Evolutionary conservation across 768 basidiomycete species (phyloP).

Genomic region (Lepiota venenata): DNA sequence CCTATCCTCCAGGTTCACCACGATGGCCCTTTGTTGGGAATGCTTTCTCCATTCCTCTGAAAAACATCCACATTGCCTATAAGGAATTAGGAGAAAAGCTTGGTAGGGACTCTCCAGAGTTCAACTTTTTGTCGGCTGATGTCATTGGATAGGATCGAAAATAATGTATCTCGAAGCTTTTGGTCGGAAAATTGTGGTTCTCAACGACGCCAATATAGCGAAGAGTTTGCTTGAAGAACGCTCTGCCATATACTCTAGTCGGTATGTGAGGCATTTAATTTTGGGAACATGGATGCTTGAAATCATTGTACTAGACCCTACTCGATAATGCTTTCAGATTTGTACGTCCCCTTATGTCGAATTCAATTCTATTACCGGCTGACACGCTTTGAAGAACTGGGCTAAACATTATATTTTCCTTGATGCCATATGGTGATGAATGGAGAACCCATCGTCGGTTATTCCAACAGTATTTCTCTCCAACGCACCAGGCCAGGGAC

Average conservation of each 20-base stretch:
- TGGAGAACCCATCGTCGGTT: constrained; percentile 39
- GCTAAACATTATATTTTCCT: background rate
- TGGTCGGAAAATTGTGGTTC: constrained; percentile 12
- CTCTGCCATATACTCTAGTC: constrained; percentile 11
- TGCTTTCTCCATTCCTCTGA: constrained; percentile 9
- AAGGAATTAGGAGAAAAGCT: constrained; percentile 9
- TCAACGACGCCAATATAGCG: constrained; percentile 12
- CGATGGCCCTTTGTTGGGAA: constrained; percentile 14
- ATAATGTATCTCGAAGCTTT: constrained; percentile 11
- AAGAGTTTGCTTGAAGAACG: constrained; percentile 11
- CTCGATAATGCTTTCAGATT: background rate
- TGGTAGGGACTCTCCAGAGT: background rate
- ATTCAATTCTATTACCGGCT: background rate
- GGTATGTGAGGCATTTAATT: background rate
- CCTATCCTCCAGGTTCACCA: constrained; percentile 6
- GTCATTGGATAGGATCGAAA: background rate
- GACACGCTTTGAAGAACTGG: background rate
- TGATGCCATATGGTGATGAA: constrained; percentile 14
- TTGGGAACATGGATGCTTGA: background rate
- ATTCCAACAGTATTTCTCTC: constrained; percentile 37
- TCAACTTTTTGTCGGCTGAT: background rate
- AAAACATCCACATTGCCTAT: constrained; percentile 1
- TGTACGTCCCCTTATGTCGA: background rate
- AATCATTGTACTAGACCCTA: background rate
- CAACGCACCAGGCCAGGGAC: background rate